Percentiles rank a stretch among this genome's conserved stretches.
Conservation (phyloP, 495 filamentous ascomycete genomes). For the Penicillium silybi region DNA sequence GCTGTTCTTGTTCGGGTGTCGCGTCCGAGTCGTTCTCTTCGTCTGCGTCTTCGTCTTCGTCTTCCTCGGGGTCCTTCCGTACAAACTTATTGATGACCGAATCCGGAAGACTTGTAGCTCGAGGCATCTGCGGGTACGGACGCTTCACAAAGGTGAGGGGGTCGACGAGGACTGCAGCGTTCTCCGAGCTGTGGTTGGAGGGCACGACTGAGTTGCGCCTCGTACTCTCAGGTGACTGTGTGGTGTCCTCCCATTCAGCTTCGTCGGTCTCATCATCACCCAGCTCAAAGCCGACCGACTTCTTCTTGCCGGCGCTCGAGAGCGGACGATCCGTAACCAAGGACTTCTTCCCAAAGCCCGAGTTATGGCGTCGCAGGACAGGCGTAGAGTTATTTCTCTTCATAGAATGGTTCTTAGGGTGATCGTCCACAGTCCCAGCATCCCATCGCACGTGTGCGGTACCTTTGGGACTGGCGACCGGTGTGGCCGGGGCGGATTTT, state of each 20-base stretch:
- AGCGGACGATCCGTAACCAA: constrained; percentile 36
- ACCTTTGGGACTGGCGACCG: constrained; percentile 38
- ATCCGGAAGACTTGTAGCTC: constrained; percentile 45
- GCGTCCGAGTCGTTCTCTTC: constrained; percentile 23
- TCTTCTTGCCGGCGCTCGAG: constrained; percentile 41
- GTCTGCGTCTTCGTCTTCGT: constrained; percentile 22
- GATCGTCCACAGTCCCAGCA: constrained; percentile 26
- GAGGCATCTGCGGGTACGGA: constrained; percentile 41
- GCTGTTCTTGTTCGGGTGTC: constrained; percentile 11
- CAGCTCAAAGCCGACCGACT: constrained; percentile 46
- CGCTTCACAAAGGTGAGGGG: constrained; percentile 48
- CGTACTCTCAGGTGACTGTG: constrained; percentile 49
- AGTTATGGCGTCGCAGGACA: constrained; percentile 36
- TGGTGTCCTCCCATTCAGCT: constrained; percentile 49
- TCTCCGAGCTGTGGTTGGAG: constrained; percentile 40
- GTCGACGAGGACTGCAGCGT: constrained; percentile 38
- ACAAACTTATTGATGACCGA: constrained; percentile 34
- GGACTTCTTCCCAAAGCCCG: constrained; percentile 34
- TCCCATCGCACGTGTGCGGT: constrained; percentile 41
- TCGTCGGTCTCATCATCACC: constrained; percentile 45
- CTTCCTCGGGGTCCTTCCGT: constrained; percentile 18
- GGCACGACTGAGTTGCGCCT: constrained; percentile 43
- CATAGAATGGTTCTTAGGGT: constrained; percentile 30
- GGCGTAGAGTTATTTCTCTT: constrained; percentile 47
- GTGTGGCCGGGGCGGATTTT: constrained; percentile 46